Evolutionary conservation across 371 early-diverging fungal species (phyloP).

Genomic region (Mitosporidium daphniae): DNA sequence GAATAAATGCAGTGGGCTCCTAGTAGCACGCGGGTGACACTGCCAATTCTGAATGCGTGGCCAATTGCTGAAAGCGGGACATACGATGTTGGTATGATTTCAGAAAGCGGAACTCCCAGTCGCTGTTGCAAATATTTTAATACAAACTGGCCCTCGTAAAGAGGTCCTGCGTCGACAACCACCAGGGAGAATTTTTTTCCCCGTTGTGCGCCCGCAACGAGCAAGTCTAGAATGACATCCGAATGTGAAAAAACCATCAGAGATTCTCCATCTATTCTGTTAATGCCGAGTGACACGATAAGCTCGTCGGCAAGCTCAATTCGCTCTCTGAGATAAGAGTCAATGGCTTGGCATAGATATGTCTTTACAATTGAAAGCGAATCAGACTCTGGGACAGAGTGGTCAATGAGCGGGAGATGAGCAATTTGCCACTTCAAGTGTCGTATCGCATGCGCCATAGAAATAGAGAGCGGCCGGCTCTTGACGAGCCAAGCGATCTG

Average conservation of each 20-base stretch:
- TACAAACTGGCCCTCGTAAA: conserved; percentile 1
- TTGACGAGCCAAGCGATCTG: conserved; percentile 50
- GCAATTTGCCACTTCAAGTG: conserved; percentile 48
- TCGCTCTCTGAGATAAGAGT: conserved; percentile 46
- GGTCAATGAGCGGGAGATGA: conserved; percentile 8
- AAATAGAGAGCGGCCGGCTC: conserved; percentile 42
- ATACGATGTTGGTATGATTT: too few relatives aligned
- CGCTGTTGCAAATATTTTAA: not conserved
- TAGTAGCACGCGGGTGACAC: conserved; percentile 51
- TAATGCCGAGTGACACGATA: too few relatives aligned
- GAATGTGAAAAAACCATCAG: conserved; percentile 39
- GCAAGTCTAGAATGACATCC: conserved; percentile 56
- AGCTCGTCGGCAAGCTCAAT: conserved; percentile 39
- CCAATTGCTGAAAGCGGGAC: too few relatives aligned
- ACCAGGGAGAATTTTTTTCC: conserved; percentile 42
- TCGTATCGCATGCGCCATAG: conserved; percentile 70
- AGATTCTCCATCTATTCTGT: too few relatives aligned
- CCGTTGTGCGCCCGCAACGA: conserved; percentile 28
- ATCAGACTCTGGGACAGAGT: conserved; percentile 1
- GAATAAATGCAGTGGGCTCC: conserved; percentile 59
- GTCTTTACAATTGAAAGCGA: conserved; percentile 11
- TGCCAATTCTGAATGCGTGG: not conserved
- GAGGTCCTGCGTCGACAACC: conserved; percentile 14
- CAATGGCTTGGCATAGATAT: conserved; percentile 25
- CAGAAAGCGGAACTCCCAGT: too few relatives aligned